Evolutionary conservation across 2,329 filamentous ascomycete species (phyloP).

Genomic region (Myrmaecium sp.): DNA sequence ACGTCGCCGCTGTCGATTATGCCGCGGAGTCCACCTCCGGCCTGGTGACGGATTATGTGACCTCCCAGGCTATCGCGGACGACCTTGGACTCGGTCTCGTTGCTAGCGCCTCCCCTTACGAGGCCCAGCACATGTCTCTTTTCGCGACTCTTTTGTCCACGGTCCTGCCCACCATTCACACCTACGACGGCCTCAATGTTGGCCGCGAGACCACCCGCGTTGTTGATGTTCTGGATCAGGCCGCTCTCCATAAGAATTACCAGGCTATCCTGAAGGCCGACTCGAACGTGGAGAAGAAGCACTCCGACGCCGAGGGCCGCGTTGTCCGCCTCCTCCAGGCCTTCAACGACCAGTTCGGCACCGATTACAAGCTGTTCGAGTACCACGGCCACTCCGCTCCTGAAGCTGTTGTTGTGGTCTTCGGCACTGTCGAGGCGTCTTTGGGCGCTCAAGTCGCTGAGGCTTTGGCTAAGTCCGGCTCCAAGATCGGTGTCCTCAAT

Average conservation of each 20-base stretch:
- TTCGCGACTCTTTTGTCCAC: conserved; percentile 67
- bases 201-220: conserved; percentile 69
- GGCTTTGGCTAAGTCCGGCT: conserved; percentile 53
- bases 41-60: conserved; percentile 74
- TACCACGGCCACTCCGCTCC: conserved; percentile 72
- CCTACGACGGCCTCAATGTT: conserved; percentile 74
- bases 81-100: conserved; percentile 80
- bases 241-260: conserved; percentile 52
- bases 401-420: conserved; percentile 74
- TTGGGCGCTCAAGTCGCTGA: conserved; percentile 66
- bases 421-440: conserved; percentile 82
- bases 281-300: conserved; percentile 48
- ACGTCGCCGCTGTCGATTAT: conserved; percentile 85
- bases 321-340: conserved; percentile 51
- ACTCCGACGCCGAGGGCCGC: conserved; percentile 54
- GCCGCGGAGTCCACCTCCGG: conserved; percentile 44
- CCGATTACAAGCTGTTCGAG: conserved; percentile 83
- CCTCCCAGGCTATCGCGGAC: conserved; percentile 64
- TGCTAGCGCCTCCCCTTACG: conserved; percentile 70
- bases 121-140: conserved; percentile 90
- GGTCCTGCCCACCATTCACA: conserved; percentile 66
- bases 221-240: conserved; percentile 62
- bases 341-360: conserved; percentile 84
- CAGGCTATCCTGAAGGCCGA: conserved; percentile 45
- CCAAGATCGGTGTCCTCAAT: conserved; percentile 72